phyloP scores from a whole-genome alignment of 2,329 filamentous ascomycete genomes.

The Calonectria pseudoreteaudii region DNA sequence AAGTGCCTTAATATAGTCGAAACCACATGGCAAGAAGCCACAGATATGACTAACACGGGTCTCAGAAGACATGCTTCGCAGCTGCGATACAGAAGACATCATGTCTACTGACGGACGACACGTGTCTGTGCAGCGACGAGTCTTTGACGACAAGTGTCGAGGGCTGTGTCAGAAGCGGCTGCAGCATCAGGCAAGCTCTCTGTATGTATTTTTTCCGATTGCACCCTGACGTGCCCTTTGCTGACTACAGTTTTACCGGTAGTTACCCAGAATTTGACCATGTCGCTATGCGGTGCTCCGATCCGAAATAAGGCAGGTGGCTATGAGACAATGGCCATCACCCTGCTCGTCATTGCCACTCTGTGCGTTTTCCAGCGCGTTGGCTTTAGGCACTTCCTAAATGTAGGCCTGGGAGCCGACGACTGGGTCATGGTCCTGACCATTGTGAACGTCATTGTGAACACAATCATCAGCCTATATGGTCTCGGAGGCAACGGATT shows the following conservation, averaged over 20 bases:
- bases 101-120: neutral
- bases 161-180: neutral
- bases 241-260: neutral
- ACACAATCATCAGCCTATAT: neutral
- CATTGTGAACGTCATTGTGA: neutral
- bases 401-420: neutral
- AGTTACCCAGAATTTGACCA: neutral
- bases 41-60: neutral
- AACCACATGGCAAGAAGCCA: neutral
- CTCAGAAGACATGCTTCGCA: neutral
- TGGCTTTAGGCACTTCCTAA: neutral
- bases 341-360: neutral
- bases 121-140: neutral
- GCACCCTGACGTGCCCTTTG: neutral
- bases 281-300: neutral
- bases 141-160: neutral
- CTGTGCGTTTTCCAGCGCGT: neutral
- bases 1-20: neutral
- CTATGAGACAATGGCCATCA: neutral
- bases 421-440: neutral
- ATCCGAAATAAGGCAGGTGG: neutral
- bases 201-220: neutral
- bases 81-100: neutral
- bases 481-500: conserved; percentile 33
- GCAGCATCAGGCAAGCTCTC: neutral